Conservation (phyloP, 2,329 filamentous ascomycete species). For the Neofusicoccum umdonicola region DNA sequence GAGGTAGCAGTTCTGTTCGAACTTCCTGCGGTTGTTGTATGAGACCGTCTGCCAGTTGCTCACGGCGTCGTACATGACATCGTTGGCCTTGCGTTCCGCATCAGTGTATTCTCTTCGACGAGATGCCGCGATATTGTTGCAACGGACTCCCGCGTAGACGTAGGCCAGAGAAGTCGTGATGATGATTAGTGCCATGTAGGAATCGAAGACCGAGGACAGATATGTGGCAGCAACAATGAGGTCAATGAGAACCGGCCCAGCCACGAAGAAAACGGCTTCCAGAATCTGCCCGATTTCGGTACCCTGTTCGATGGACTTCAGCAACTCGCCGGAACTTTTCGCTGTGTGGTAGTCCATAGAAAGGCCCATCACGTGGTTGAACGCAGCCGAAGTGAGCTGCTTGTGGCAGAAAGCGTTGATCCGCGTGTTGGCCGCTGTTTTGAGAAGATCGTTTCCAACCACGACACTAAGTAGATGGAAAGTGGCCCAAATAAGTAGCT, state of each 20-base stretch:
- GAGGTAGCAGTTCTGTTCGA: constrained; percentile 53
- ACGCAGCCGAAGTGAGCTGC: constrained; percentile 60
- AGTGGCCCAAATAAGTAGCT: background rate
- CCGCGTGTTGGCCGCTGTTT: background rate
- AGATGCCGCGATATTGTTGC: constrained; percentile 42
- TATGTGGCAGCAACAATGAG: constrained; percentile 60
- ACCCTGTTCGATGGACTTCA: constrained; percentile 64
- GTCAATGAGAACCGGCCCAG: constrained; percentile 62
- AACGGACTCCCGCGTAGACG: constrained; percentile 47
- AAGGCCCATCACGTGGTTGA: constrained; percentile 64
- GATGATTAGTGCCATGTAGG: constrained; percentile 45
- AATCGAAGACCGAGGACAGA: constrained; percentile 61
- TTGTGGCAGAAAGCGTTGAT: constrained; percentile 48
- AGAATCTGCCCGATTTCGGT: constrained; percentile 59
- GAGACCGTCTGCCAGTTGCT: constrained; percentile 60
- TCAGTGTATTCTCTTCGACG: constrained; percentile 44
- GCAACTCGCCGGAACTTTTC: constrained; percentile 63
- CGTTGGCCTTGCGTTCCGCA: constrained; percentile 49
- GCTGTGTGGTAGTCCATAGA: constrained; percentile 70
- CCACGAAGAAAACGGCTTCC: constrained; percentile 55
- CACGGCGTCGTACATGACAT: constrained; percentile 57
- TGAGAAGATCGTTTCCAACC: background rate
- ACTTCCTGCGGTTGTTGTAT: constrained; percentile 56
- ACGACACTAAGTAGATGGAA: background rate
- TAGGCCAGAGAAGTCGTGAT: constrained; percentile 45